These are phyloP conservation scores for Rhizophagus clarus DNA, from an alignment of 192 early-diverging fungal genomes.

Conservation along the genomic window DNA sequence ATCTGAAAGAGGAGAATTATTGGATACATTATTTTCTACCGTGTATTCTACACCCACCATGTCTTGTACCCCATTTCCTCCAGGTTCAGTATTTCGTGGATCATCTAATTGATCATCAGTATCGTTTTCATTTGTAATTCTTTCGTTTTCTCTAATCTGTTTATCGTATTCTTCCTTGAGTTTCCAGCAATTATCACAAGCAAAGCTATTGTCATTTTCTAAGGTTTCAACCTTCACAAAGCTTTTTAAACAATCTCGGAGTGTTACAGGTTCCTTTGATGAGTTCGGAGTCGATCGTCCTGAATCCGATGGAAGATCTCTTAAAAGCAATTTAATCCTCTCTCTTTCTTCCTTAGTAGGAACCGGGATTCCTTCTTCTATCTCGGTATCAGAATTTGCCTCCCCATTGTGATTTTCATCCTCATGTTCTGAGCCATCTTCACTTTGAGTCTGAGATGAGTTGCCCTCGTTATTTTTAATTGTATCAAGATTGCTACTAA, in stretches of 20 bases:
- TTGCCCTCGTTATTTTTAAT: neutral
- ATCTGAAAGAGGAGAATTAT: neutral
- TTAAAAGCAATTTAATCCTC: neutral
- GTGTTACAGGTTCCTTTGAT: constrained; percentile 23
- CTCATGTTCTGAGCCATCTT: neutral
- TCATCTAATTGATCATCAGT: neutral
- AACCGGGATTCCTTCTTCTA: constrained; percentile 29
- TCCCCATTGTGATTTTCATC: neutral
- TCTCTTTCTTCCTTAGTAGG: constrained; percentile 17
- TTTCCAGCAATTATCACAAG: constrained; percentile 66
- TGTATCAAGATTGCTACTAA: too few relatives aligned
- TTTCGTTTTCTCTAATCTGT: neutral
- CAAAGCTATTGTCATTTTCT: constrained; percentile 63
- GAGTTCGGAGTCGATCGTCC: neutral
- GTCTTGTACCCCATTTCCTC: constrained; percentile 1
- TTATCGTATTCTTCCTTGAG: constrained; percentile 4
- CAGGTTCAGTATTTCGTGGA: neutral
- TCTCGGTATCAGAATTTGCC: neutral
- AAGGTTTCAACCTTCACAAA: constrained; percentile 64
- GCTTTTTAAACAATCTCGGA: constrained; percentile 45
- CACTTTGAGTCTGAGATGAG: neutral
- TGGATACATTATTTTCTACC: neutral
- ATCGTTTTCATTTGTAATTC: neutral
- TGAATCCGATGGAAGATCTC: neutral
- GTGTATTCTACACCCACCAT: constrained; percentile 30